phyloP scores from a whole-genome alignment of 805 yeast species.

The Candida namnaoensis region DNA sequence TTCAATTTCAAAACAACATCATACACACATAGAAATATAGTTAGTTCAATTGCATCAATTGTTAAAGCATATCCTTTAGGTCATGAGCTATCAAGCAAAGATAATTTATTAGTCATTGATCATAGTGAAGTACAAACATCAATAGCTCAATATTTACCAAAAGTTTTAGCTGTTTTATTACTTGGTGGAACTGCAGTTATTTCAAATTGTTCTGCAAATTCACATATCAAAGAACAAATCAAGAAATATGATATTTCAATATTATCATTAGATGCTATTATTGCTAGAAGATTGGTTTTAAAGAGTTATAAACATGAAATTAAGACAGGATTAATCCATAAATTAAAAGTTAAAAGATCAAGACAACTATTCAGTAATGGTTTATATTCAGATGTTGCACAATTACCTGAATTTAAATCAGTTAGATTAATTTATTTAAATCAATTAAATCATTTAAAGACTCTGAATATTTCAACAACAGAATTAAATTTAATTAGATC shows the following conservation, averaged over 20 bases:
- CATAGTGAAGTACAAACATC: conserved; percentile 6
- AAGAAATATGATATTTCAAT: conserved; percentile 6
- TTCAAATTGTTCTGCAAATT: conserved; percentile 9
- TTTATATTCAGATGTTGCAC: conserved; percentile 7
- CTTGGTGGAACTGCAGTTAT: conserved; percentile 23
- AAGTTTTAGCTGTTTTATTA: conserved; percentile 22
- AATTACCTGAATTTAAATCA: conserved; percentile 24
- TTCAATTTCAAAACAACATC: conserved; percentile 19
- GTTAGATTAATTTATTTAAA: conserved; percentile 16
- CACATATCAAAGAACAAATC: conserved; percentile 1
- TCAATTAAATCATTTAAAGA: not conserved
- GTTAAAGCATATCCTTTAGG: conserved; percentile 25
- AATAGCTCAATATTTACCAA: conserved; percentile 35
- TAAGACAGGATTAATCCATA: not conserved
- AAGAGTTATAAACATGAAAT: not conserved
- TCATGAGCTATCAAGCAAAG: conserved; percentile 24
- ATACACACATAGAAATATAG: conserved; percentile 43
- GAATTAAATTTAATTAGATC: conserved; percentile 35
- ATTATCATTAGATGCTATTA: conserved; percentile 1
- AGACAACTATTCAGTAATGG: conserved; percentile 12
- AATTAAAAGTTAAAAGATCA: conserved; percentile 13
- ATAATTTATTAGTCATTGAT: conserved; percentile 21
- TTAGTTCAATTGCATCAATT: conserved; percentile 44
- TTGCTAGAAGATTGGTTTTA: conserved; percentile 5
- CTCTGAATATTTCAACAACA: conserved; percentile 7